These are phyloP conservation scores for Lophiotrema nucula DNA, from an alignment of 495 filamentous ascomycete species.

Conservation along the genomic window DNA sequence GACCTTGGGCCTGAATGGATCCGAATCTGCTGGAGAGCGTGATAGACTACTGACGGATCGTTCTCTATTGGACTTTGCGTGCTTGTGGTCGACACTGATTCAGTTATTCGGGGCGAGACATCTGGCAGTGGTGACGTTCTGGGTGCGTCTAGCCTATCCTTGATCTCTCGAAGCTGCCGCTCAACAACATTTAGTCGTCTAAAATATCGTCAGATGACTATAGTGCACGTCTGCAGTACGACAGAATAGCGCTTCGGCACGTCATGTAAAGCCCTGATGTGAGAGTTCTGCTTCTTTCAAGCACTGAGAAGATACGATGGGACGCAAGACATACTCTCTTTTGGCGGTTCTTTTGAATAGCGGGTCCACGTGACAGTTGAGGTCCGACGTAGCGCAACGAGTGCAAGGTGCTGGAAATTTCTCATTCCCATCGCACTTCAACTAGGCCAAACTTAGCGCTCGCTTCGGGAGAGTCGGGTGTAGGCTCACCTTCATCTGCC, in stretches of 20 bases:
- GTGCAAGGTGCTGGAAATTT: background rate
- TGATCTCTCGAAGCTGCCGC: background rate
- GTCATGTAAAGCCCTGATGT: too few relatives aligned
- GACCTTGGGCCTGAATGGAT: background rate
- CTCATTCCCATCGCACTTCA: background rate
- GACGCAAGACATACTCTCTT: background rate
- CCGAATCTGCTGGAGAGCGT: background rate
- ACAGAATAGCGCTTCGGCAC: too few relatives aligned
- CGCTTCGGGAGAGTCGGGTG: background rate
- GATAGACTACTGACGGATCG: background rate
- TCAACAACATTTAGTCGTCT: background rate
- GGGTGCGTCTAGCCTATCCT: background rate
- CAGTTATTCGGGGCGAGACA: background rate
- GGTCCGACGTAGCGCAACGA: background rate
- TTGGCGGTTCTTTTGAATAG: background rate
- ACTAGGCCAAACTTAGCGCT: background rate
- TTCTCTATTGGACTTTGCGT: background rate
- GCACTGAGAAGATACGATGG: background rate
- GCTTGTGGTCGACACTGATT: background rate
- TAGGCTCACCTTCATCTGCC: background rate
- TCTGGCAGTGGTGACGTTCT: background rate
- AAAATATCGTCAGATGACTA: background rate
- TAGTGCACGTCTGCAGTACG: too few relatives aligned
- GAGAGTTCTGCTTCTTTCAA: too few relatives aligned
- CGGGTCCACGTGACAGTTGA: background rate